Conservation (phyloP, 345 rosid species). For the Salix viminalis region DNA sequence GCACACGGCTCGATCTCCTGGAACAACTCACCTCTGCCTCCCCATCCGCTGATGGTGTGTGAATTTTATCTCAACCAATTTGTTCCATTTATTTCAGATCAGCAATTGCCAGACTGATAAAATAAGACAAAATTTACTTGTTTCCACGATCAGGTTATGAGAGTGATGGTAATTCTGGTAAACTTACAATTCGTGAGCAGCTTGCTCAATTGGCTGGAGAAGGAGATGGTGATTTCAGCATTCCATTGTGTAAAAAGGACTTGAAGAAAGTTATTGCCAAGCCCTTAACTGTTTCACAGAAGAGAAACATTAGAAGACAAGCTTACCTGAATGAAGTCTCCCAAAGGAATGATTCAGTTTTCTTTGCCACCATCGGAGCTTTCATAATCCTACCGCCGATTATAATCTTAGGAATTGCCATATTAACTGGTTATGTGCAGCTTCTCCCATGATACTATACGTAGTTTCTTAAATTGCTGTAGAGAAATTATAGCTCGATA, state of each 20-base stretch:
- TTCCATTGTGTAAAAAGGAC: conserved; percentile 68
- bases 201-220: conserved; percentile 58
- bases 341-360: conserved; percentile 75
- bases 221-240: conserved; percentile 66
- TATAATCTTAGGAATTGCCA: conserved; percentile 64
- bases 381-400: conserved; percentile 80
- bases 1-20: conserved; percentile 67
- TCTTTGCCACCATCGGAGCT: conserved; percentile 87
- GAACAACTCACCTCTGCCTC: conserved; percentile 60
- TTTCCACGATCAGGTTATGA: conserved; percentile 40
- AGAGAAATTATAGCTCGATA: background rate
- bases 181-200: conserved; percentile 60
- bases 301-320: conserved; percentile 88
- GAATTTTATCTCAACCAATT: background rate
- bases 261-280: conserved; percentile 76
- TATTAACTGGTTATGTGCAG: conserved; percentile 81
- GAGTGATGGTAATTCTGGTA: conserved; percentile 44
- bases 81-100: background rate
- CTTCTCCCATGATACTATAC: conserved; percentile 58
- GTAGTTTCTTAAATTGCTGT: background rate
- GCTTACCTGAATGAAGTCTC: conserved; percentile 72
- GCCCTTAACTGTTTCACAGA: conserved; percentile 76
- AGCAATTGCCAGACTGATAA: background rate
- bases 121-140: background rate
- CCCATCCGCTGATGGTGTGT: conserved; percentile 53